Percentiles rank a stretch among this genome's conserved stretches.
phyloP scores from a whole-genome alignment of 1,284 basidiomycete genomes.

The Austropuccinia psidii region DNA sequence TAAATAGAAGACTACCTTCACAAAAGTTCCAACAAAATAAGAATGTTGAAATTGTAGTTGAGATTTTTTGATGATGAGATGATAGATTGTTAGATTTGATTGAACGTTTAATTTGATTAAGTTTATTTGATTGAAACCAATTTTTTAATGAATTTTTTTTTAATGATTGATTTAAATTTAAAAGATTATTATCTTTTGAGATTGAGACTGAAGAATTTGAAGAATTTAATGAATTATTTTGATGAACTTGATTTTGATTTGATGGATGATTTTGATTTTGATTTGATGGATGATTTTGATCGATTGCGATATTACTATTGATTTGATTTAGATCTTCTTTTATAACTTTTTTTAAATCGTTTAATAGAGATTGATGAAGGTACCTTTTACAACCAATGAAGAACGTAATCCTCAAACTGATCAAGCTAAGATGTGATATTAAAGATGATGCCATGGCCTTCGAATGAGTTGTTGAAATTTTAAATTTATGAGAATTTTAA shows the following conservation, averaged over 20 bases:
- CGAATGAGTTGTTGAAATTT: too few species aligned
- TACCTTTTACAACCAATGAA: conserved; percentile 40
- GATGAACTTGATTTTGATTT: conserved; percentile 13
- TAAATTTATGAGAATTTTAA: too few species aligned
- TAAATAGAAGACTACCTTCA: conserved; percentile 44
- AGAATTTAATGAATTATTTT: not conserved
- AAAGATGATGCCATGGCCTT: conserved; percentile 6
- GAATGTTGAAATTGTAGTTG: conserved; percentile 39
- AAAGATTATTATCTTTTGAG: conserved; percentile 12
- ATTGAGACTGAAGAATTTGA: not conserved
- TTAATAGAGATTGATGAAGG: not conserved
- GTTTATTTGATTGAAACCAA: not conserved
- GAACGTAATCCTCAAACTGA: conserved; percentile 39
- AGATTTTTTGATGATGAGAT: conserved; percentile 19
- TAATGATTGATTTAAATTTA: conserved; percentile 23
- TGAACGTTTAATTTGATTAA: not conserved
- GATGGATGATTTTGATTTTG: conserved; percentile 36
- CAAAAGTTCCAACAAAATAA: conserved; percentile 45
- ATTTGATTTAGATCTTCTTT: not conserved
- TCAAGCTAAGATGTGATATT: conserved; percentile 2
- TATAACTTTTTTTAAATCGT: not conserved
- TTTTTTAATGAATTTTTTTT: not conserved
- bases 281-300: not conserved
- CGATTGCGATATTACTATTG: not conserved
- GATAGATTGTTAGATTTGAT: not conserved